phyloP scores from a whole-genome alignment of 2,329 filamentous ascomycete species.

The Myriangium duriaei region DNA sequence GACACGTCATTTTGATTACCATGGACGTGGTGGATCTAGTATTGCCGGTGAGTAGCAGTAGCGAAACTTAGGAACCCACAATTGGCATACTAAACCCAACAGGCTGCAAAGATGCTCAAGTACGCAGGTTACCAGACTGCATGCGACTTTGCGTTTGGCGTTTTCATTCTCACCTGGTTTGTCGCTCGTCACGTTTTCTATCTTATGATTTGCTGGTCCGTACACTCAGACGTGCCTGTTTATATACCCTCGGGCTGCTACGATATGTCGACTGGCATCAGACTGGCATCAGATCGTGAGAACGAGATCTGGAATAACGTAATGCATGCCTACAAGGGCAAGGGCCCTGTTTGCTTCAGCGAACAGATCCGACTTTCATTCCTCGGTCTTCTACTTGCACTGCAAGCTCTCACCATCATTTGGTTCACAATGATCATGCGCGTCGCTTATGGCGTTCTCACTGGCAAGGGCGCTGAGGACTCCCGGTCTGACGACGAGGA shows the following conservation, averaged over 20 bases:
- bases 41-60: conserved; percentile 54
- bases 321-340: conserved; percentile 60
- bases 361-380: conserved; percentile 63
- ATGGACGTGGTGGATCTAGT: conserved; percentile 92
- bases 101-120: conserved; percentile 88
- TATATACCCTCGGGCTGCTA: conserved; percentile 62
- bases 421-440: conserved; percentile 87
- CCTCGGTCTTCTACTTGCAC: conserved; percentile 58
- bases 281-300: conserved; percentile 40
- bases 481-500: conserved; percentile 76
- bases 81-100: conserved; percentile 6
- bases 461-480: conserved; percentile 69
- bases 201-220: conserved; percentile 67
- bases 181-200: conserved; percentile 72
- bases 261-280: conserved; percentile 40
- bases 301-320: conserved; percentile 43
- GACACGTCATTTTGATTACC: conserved; percentile 74
- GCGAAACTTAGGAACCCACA: neutral
- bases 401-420: conserved; percentile 68
- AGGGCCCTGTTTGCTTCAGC: conserved; percentile 64
- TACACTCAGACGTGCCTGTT: conserved; percentile 52
- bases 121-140: conserved; percentile 64
- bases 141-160: conserved; percentile 72
- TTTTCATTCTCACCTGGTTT: conserved; percentile 82
- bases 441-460: conserved; percentile 68